These are phyloP conservation scores for Tuber melanosporum DNA, from an alignment of 495 filamentous ascomycete species.

Conservation along the genomic window DNA sequence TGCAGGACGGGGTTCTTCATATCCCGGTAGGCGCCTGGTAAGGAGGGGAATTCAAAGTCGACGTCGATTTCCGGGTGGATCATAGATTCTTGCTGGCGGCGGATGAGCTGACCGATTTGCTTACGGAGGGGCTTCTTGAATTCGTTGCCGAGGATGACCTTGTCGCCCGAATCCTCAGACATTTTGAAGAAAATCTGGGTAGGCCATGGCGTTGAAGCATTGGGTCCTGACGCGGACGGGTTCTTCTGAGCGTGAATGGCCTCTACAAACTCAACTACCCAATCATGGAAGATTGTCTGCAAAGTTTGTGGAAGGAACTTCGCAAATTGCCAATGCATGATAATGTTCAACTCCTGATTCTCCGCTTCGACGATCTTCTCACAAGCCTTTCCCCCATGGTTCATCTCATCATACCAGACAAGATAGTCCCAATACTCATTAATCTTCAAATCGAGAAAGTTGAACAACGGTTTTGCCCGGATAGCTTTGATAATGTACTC, in stretches of 20 bases:
- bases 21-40: constrained; percentile 63
- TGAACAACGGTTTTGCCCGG: constrained; percentile 86
- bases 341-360: constrained; percentile 76
- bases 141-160: constrained; percentile 60
- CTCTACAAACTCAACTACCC: constrained; percentile 90
- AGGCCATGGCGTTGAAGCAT: constrained; percentile 59
- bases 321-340: constrained; percentile 97
- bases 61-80: constrained; percentile 78
- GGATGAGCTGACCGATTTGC: constrained; percentile 68
- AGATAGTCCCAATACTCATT: constrained; percentile 99
- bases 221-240: constrained; percentile 38
- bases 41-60: constrained; percentile 80
- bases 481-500: constrained; percentile 97
- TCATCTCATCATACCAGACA: constrained; percentile 99
- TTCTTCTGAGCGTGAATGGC: constrained; percentile 74
- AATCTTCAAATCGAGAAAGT: constrained; percentile 95
- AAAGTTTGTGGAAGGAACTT: constrained; percentile 77
- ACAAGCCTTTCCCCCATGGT: constrained; percentile 92
- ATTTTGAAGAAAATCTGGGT: constrained; percentile 69
- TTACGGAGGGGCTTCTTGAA: constrained; percentile 89
- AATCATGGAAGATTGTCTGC: constrained; percentile 81
- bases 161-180: constrained; percentile 53
- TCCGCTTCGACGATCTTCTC: constrained; percentile 75
- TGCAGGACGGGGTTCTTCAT: constrained; percentile 75
- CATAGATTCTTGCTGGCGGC: constrained; percentile 77